phyloP scores from a whole-genome alignment of 1,284 basidiomycete genomes.

The Termitomyces sp. region DNA sequence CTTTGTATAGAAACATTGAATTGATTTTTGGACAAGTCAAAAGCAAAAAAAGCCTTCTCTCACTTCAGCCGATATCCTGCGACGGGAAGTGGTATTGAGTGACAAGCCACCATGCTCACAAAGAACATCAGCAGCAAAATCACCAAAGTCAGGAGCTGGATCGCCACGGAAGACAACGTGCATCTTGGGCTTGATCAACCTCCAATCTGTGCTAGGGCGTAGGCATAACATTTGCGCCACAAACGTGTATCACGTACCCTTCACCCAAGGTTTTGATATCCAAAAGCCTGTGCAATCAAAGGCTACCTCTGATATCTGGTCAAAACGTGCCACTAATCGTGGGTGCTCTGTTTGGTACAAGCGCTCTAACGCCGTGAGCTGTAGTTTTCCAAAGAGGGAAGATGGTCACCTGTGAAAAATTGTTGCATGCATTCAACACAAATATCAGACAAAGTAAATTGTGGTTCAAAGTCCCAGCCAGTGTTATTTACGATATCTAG shows the following conservation, averaged over 20 bases:
- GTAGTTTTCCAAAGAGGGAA: background rate
- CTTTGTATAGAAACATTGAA: slow-evolving; percentile 27
- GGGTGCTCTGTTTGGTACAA: slow-evolving; percentile 66
- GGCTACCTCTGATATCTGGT: slow-evolving; percentile 40
- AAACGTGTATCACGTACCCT: slow-evolving; percentile 39
- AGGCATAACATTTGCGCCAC: background rate
- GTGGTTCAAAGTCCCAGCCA: slow-evolving; percentile 42
- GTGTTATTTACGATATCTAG: slow-evolving; percentile 41
- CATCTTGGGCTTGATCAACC: slow-evolving; percentile 65
- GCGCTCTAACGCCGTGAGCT: slow-evolving; percentile 41
- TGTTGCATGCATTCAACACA: slow-evolving; percentile 56
- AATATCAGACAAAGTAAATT: slow-evolving; percentile 44
- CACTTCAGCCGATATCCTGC: slow-evolving; percentile 57
- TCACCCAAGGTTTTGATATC: slow-evolving; percentile 76
- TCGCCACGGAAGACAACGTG: slow-evolving; percentile 51
- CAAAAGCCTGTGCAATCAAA: slow-evolving; percentile 50
- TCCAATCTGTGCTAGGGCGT: slow-evolving; percentile 54
- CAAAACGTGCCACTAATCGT: slow-evolving; percentile 49
- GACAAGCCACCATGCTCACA: slow-evolving; percentile 66
- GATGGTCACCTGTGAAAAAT: slow-evolving; percentile 51
- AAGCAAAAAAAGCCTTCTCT: slow-evolving; percentile 11
- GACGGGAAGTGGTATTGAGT: slow-evolving; percentile 48
- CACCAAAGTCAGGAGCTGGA: slow-evolving; percentile 55
- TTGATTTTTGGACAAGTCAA: background rate
- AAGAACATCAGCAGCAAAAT: slow-evolving; percentile 52